These are phyloP conservation scores for Dictyostelium citrinum DNA, from an alignment of 78 protist species.

Conservation along the genomic window DNA sequence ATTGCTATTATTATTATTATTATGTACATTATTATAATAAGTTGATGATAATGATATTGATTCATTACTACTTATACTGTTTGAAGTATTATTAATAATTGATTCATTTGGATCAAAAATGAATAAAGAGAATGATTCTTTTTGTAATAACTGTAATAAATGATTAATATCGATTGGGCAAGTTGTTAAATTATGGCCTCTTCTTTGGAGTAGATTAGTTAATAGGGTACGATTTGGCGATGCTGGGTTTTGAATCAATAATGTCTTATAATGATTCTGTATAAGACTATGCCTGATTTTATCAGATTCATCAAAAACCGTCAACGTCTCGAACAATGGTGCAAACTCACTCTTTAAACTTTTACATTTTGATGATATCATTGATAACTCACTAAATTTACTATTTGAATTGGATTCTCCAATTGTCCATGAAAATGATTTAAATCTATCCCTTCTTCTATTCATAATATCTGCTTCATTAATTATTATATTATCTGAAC, in stretches of 20 bases:
- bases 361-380: constrained; percentile 46
- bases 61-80: not conserved
- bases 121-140: constrained; percentile 36
- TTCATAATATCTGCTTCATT: not conserved
- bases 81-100: not conserved
- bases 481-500: constrained; percentile 8
- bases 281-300: not conserved
- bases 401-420: constrained; percentile 49
- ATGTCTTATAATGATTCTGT: constrained; percentile 10
- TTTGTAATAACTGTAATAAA: not conserved
- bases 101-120: constrained; percentile 30
- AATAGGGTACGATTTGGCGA: constrained; percentile 26
- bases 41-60: not conserved
- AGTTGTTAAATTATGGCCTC: constrained; percentile 24
- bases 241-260: constrained; percentile 16
- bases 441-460: constrained; percentile 49
- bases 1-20: not conserved
- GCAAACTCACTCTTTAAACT: constrained; percentile 57
- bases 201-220: not conserved
- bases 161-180: constrained; percentile 7
- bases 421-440: constrained; percentile 67
- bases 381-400: constrained; percentile 42
- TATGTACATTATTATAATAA: not conserved
- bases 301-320: constrained; percentile 4
- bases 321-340: constrained; percentile 25